phyloP scores from a whole-genome alignment of 2,329 filamentous ascomycete species.

The Beauveria scarabaeidicola region DNA sequence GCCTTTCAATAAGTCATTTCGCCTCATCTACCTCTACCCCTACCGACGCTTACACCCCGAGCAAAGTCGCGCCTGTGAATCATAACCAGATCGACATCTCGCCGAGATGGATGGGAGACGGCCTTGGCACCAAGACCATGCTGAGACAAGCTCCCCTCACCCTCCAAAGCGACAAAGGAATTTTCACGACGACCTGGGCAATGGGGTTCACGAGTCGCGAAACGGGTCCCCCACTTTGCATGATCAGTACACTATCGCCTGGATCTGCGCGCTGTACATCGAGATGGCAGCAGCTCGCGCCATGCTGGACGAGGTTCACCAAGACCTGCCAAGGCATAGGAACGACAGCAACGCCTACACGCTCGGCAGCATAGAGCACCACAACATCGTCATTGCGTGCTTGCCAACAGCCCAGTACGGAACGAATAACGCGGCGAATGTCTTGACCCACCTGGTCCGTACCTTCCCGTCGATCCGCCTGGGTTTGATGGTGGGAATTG shows the following conservation, averaged over 20 bases:
- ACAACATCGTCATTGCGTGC: conserved; percentile 22
- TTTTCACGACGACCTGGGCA: too few species aligned
- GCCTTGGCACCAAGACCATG: too few species aligned
- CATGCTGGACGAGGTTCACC: conserved; percentile 21
- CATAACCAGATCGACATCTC: too few species aligned
- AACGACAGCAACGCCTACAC: conserved; percentile 20
- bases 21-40: too few species aligned
- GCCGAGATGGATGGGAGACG: too few species aligned
- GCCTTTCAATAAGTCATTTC: too few species aligned
- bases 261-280: conserved; percentile 21
- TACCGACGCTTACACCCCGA: too few species aligned
- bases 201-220: too few species aligned
- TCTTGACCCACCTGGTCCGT: conserved; percentile 12
- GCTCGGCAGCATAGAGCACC: conserved; percentile 14
- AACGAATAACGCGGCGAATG: conserved; percentile 16
- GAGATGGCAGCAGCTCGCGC: conserved; percentile 20
- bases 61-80: too few species aligned
- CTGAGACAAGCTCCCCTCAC: too few species aligned
- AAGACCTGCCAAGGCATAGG: background rate
- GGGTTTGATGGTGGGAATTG: conserved; percentile 19
- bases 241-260: conserved; percentile 25
- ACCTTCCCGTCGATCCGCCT: conserved; percentile 13
- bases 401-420: conserved; percentile 17
- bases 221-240: too few species aligned
- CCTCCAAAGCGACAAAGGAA: too few species aligned